A percentile compares a stretch with the other conserved stretches of the same genome.
Conservation (phyloP, 1,284 basidiomycete genomes). For the Pisolithus thermaeus region DNA sequence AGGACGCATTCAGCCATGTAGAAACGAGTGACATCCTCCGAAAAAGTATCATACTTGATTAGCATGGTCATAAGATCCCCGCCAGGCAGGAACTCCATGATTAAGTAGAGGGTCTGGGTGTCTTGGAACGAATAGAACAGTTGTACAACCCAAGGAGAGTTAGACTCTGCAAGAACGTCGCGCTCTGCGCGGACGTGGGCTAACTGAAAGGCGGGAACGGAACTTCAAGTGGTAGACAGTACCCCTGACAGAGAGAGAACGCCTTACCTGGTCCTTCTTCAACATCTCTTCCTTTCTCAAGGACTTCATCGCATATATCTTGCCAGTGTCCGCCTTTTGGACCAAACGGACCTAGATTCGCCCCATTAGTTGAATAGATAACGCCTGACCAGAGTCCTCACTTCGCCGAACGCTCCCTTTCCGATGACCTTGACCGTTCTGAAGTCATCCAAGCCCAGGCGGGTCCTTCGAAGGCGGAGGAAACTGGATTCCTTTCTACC, state of each 20-base stretch:
- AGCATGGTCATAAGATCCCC: conserved; percentile 99
- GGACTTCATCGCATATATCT: conserved; percentile 99
- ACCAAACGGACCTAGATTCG: conserved; percentile 82
- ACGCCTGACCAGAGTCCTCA: conserved; percentile 22
- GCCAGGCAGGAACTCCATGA: conserved; percentile 99
- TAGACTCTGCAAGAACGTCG: conserved; percentile 95
- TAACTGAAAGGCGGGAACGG: conserved; percentile 49
- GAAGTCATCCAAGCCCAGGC: conserved; percentile 86
- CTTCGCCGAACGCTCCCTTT: conserved; percentile 92
- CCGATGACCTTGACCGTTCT: conserved; percentile 93
- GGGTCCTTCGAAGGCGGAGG: conserved; percentile 73
- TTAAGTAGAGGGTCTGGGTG: conserved; percentile 87
- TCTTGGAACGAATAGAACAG: conserved; percentile 99
- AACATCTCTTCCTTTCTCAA: conserved; percentile 98
- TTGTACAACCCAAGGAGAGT: conserved; percentile 97
- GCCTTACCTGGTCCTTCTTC: conserved; percentile 90
- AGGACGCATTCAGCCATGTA: conserved; percentile 95
- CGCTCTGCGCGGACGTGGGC: conserved; percentile 83
- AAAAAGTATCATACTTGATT: conserved; percentile 99
- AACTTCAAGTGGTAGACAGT: conserved; percentile 26
- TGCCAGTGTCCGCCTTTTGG: conserved; percentile 95
- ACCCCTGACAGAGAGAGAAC: background rate
- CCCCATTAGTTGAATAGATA: conserved; percentile 56
- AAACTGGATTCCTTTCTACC: conserved; percentile 84
- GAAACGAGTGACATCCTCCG: conserved; percentile 96